phyloP scores from a whole-genome alignment of 1,284 basidiomycete species.

The Tremellales sp. region DNA sequence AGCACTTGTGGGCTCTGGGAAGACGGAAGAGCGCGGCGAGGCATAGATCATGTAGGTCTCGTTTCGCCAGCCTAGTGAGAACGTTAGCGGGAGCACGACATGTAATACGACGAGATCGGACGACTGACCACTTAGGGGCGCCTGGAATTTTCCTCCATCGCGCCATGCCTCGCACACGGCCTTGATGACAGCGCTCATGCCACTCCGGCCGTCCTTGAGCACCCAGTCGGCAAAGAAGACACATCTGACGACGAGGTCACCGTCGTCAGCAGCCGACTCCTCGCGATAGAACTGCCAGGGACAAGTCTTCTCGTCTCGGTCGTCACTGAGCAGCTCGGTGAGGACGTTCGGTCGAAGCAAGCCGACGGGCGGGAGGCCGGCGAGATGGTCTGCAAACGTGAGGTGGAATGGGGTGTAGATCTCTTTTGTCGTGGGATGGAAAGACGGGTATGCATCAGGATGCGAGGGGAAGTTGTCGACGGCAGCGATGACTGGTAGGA shows the following conservation, averaged over 20 bases:
- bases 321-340: slow-evolving; percentile 9
- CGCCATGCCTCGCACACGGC: slow-evolving; percentile 43
- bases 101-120: not conserved
- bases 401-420: slow-evolving; percentile 26
- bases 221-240: slow-evolving; percentile 30
- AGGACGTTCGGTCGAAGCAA: slow-evolving; percentile 24
- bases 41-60: slow-evolving; percentile 80
- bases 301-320: not conserved
- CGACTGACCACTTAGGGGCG: slow-evolving; percentile 45
- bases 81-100: not conserved
- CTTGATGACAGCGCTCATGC: slow-evolving; percentile 41
- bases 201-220: slow-evolving; percentile 23
- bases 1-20: slow-evolving; percentile 46
- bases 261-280: not conserved
- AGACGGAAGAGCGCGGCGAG: slow-evolving; percentile 53
- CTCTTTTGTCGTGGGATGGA: slow-evolving; percentile 15
- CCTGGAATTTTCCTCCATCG: slow-evolving; percentile 40
- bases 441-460: slow-evolving; percentile 16
- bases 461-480: slow-evolving; percentile 60
- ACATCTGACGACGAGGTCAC: slow-evolving; percentile 6
- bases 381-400: slow-evolving; percentile 18
- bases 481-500: slow-evolving; percentile 58
- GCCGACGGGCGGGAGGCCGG: slow-evolving; percentile 19
- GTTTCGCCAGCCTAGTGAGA: slow-evolving; percentile 63
- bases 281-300: slow-evolving; percentile 1